A percentile compares a stretch with the other conserved stretches of the same genome.
Conservation (phyloP, 495 filamentous ascomycete genomes). For the Penicillium paxilli region DNA sequence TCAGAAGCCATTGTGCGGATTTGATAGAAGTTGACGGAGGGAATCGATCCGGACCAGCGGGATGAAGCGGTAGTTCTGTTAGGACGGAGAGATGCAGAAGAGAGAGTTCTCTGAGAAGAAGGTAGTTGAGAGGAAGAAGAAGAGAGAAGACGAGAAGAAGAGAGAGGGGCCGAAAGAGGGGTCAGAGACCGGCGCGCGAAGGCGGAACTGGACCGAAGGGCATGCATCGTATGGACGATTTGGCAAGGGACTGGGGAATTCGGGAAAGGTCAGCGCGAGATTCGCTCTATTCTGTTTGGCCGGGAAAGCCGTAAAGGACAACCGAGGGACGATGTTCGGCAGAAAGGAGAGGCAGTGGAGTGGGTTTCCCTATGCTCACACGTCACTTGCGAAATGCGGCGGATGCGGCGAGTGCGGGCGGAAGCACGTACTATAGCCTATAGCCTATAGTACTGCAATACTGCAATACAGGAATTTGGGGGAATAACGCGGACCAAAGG, state of each 20-base stretch:
- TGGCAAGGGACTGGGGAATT: neutral
- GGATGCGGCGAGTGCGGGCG: neutral
- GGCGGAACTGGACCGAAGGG: conserved; percentile 46
- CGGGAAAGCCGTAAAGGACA: conserved; percentile 15
- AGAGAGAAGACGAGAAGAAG: conserved; percentile 24
- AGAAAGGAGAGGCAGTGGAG: conserved; percentile 28
- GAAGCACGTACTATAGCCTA: too few species aligned
- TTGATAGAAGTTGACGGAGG: conserved; percentile 32
- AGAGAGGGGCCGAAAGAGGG: conserved; percentile 38
- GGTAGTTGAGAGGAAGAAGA: conserved; percentile 30
- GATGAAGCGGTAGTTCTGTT: conserved; percentile 27
- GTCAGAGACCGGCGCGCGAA: conserved; percentile 40
- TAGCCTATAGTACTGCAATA: too few species aligned
- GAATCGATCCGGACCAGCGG: conserved; percentile 37
- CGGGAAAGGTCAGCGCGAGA: conserved; percentile 22
- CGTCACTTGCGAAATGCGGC: conserved; percentile 7
- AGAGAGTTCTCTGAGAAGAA: conserved; percentile 29
- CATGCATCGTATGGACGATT: conserved; percentile 29
- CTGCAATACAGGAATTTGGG: conserved; percentile 5
- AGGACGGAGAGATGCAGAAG: conserved; percentile 31
- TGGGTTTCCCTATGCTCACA: conserved; percentile 1
- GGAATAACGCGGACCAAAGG: neutral
- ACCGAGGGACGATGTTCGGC: conserved; percentile 35
- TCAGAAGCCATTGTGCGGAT: conserved; percentile 49
- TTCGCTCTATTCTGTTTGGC: conserved; percentile 23